Base-by-base conservation (phyloP, 2,329 filamentous ascomycete species). In the Stagonosporopsis rhizophila region DNA sequence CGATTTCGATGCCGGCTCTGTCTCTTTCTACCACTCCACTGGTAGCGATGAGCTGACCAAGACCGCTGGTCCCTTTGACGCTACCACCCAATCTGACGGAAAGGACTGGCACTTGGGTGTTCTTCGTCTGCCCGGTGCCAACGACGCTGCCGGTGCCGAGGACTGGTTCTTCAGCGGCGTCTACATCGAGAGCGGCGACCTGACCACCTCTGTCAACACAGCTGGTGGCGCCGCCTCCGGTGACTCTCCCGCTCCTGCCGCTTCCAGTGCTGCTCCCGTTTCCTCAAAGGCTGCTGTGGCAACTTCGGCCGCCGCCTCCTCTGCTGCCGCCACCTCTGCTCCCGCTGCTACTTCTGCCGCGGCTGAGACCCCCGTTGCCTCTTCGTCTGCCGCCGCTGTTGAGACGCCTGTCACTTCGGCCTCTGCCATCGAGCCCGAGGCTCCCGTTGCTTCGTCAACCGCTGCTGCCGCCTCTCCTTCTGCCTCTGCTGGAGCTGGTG, bases 111-210 rank as follows among this genome's bases (percentile, higher is more conserved):
- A 92, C 74, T 74, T 92, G 40, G 89, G 89, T 57, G 84, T 89
- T 28, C 79, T 91, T 49, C 84, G 89, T 62, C 79, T 91, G 47
- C 85, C 87, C 12, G 80, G 83, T 19, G 83, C 84, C 4, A 82
- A 82, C 47, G 72, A 80, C 30, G 82, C 84, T 51, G 68, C 68
- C 8, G 77, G 72, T 44, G 73, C 74, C 6, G 88, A 90, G 79
- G 88, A 91, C 70, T 87, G 88, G 79, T 90, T 85, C 74, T 91
- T 89, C 77, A 88, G 85, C 15, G 88, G 89, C 14, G 86, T 90
- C 11, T 91, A 89, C 64, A 81, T 91, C 45, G 89, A 91, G 80
- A 81, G 78, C 39, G 86, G 84, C 7, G 71, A 77, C 27, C 56
- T 75, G 38, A 75, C 72, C 2, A 75, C 72, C 5, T 59, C 62